Conservation (phyloP, 306 rosid genomes). For the Geum urbanum region DNA sequence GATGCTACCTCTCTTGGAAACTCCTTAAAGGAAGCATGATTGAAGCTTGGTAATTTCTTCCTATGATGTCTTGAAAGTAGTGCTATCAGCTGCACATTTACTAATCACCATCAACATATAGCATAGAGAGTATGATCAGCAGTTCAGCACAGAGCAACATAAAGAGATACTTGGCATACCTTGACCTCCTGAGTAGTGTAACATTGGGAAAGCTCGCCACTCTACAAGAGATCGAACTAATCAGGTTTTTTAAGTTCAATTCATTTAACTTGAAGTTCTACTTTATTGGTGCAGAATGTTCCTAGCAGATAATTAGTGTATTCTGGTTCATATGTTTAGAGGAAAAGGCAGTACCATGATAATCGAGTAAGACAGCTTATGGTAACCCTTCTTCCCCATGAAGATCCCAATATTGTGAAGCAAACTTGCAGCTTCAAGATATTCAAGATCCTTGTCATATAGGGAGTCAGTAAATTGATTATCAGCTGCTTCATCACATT, state of each 20-base stretch:
- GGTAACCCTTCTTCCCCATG: conserved; percentile 34
- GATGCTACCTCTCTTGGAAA: conserved; percentile 24
- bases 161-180: conserved; percentile 24
- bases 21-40: conserved; percentile 22
- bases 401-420: conserved; percentile 38
- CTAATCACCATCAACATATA: conserved; percentile 8
- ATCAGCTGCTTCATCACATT: conserved; percentile 10
- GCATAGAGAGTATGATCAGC: background rate
- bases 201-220: conserved; percentile 25
- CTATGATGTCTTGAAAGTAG: conserved; percentile 35
- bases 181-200: conserved; percentile 33
- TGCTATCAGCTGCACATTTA: conserved; percentile 31
- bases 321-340: background rate
- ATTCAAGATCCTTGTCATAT: conserved; percentile 35
- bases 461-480: conserved; percentile 19
- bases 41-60: conserved; percentile 34
- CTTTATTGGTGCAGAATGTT: background rate
- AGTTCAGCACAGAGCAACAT: conserved; percentile 8
- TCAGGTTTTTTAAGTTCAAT: background rate
- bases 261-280: background rate
- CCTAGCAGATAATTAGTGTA: background rate
- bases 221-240: conserved; percentile 19
- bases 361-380: conserved; percentile 29
- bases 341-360: conserved; percentile 28
- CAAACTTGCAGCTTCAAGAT: conserved; percentile 38